These are phyloP conservation scores for Syncephalastrum contaminatum DNA, from an alignment of 371 early-diverging fungal species.

Conservation along the genomic window DNA sequence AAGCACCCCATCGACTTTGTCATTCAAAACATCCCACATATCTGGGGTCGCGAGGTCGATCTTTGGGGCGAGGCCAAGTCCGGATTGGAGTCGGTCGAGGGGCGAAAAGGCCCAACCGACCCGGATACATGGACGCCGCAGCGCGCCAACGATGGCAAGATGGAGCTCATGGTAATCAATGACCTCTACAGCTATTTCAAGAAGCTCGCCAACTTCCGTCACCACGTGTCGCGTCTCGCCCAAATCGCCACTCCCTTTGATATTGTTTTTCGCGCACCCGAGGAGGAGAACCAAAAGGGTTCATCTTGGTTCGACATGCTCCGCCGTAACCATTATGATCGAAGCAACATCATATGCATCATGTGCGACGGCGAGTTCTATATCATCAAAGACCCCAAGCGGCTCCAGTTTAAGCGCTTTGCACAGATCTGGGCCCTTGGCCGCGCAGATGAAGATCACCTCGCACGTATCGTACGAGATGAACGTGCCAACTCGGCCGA, in stretches of 20 bases:
- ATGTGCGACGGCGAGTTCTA: conserved; percentile 73
- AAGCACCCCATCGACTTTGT: conserved; percentile 27
- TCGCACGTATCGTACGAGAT: conserved; percentile 36
- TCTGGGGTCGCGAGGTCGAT: conserved; percentile 38
- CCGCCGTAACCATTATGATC: conserved; percentile 20
- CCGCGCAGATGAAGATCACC: conserved; percentile 19
- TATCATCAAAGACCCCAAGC: conserved; percentile 53
- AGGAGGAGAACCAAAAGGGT: conserved; percentile 15
- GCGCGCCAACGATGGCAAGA: conserved; percentile 31
- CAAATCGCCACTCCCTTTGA: conserved; percentile 40
- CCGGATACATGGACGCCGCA: conserved; percentile 26
- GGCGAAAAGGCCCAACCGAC: conserved; percentile 24
- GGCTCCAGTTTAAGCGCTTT: conserved; percentile 45
- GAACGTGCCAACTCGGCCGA: conserved; percentile 13
- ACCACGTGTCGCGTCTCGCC: conserved; percentile 43
- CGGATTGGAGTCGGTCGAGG: conserved; percentile 24
- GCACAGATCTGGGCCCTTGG: conserved; percentile 62
- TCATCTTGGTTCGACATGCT: conserved; percentile 10
- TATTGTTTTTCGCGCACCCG: conserved; percentile 31
- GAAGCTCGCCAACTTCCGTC: conserved; percentile 39
- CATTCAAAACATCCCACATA: conserved; percentile 33
- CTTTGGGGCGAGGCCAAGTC: conserved; percentile 33
- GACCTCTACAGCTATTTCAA: conserved; percentile 36
- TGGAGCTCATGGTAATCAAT: conserved; percentile 40
- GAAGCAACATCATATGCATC: conserved; percentile 46